phyloP scores from a whole-genome alignment of 306 rosid genomes.

The Clitoria ternatea region DNA sequence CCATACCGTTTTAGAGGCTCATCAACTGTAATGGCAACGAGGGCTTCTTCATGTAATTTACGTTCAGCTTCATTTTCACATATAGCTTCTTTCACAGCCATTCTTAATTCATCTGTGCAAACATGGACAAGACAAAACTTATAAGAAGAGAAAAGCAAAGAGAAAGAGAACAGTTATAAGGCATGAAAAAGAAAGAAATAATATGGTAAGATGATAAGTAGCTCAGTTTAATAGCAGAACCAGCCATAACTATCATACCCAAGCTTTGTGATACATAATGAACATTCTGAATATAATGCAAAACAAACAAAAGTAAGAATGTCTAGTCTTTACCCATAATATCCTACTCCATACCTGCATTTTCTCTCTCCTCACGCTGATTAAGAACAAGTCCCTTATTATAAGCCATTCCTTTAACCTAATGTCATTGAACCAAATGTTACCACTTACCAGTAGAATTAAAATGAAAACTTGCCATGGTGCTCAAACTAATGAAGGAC shows the following conservation, averaged over 20 bases:
- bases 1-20: conserved; percentile 74
- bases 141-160: neutral
- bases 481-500: conserved; percentile 7
- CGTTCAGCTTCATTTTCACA: conserved; percentile 67
- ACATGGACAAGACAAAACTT: conserved; percentile 6
- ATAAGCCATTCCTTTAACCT: conserved; percentile 95
- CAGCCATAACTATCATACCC: conserved; percentile 1
- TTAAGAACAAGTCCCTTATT: conserved; percentile 67
- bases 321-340: neutral
- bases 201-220: neutral
- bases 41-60: conserved; percentile 66
- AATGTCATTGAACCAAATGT: conserved; percentile 23
- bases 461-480: conserved; percentile 14
- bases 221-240: conserved; percentile 10
- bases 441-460: conserved; percentile 12
- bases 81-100: conserved; percentile 85
- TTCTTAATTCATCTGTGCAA: conserved; percentile 71
- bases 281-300: conserved; percentile 6
- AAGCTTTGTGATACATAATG: neutral
- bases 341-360: conserved; percentile 58
- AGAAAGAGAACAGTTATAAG: neutral
- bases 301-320: neutral
- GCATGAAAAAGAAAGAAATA: neutral
- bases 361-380: conserved; percentile 72
- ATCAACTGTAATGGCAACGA: conserved; percentile 81